A percentile compares a stretch with the other conserved stretches of the same genome.
Conservation (phyloP, 306 rosid genomes). For the Leucaena leucocephala region DNA sequence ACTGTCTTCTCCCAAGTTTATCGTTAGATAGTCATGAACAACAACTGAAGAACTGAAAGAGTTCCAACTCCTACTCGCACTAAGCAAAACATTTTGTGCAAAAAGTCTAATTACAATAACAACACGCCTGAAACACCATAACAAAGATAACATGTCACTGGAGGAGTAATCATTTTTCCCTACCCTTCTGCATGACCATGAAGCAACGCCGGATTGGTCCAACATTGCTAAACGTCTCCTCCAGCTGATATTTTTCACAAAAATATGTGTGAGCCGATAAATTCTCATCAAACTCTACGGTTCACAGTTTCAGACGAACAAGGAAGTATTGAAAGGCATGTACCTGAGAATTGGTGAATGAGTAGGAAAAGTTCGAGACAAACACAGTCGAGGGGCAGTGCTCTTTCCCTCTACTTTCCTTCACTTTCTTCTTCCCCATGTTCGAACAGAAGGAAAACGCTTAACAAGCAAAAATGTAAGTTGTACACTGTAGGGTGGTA, state of each 20-base stretch:
- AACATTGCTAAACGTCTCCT: slow-evolving; percentile 78
- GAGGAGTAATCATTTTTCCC: background rate
- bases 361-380: slow-evolving; percentile 75
- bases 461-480: background rate
- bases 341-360: slow-evolving; percentile 82
- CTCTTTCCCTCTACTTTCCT: slow-evolving; percentile 51
- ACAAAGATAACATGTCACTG: background rate
- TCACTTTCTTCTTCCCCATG: slow-evolving; percentile 75
- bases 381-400: slow-evolving; percentile 59
- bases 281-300: background rate
- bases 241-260: slow-evolving; percentile 54
- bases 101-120: background rate
- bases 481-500: background rate
- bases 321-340: background rate
- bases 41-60: background rate
- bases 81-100: background rate
- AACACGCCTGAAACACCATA: background rate
- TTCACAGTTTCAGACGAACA: background rate
- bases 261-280: slow-evolving; percentile 2
- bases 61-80: background rate
- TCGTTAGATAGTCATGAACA: slow-evolving; percentile 1
- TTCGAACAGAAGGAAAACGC: background rate
- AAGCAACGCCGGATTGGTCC: slow-evolving; percentile 92
- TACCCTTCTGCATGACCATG: slow-evolving; percentile 83
- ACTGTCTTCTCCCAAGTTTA: background rate